Evolutionary conservation across 2,329 filamentous ascomycete species (phyloP).

Genomic region (Claviceps purpurea): DNA sequence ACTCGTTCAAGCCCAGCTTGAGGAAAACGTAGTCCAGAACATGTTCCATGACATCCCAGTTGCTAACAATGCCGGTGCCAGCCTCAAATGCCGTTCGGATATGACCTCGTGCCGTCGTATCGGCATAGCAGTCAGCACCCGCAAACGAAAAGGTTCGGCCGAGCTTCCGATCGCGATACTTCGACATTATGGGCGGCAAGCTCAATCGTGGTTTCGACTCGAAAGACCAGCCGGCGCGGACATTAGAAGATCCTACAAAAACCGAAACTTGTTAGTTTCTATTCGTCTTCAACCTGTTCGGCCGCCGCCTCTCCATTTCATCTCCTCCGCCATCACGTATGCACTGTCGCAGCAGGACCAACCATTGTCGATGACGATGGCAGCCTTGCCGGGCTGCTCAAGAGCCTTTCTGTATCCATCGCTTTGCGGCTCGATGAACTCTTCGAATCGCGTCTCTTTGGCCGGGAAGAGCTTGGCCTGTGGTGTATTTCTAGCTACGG

Average conservation of each 20-base stretch:
- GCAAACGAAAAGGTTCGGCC: conserved; percentile 87
- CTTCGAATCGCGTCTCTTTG: conserved; percentile 48
- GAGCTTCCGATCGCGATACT: conserved; percentile 88
- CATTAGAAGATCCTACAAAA: conserved; percentile 60
- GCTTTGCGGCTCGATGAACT: conserved; percentile 36
- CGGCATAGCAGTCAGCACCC: conserved; percentile 83
- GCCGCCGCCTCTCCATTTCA: background rate
- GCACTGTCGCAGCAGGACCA: conserved; percentile 14
- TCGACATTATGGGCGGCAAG: conserved; percentile 82
- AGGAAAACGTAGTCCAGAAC: conserved; percentile 89
- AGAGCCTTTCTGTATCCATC: conserved; percentile 62
- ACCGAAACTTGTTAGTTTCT: background rate
- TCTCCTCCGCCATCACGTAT: background rate
- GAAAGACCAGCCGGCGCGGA: conserved; percentile 94
- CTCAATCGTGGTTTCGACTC: conserved; percentile 68
- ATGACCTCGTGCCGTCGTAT: conserved; percentile 84
- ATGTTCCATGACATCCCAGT: conserved; percentile 97
- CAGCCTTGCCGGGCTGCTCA: conserved; percentile 43
- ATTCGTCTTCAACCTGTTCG: background rate
- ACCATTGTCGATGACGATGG: conserved; percentile 99
- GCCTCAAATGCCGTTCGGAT: conserved; percentile 84
- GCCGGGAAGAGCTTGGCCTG: conserved; percentile 45
- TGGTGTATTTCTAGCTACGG: conserved; percentile 31
- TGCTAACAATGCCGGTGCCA: conserved; percentile 81
- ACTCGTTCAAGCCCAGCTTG: conserved; percentile 75